phyloP scores from a whole-genome alignment of 352 stramenopile species.

The Pythium myriotylum region DNA sequence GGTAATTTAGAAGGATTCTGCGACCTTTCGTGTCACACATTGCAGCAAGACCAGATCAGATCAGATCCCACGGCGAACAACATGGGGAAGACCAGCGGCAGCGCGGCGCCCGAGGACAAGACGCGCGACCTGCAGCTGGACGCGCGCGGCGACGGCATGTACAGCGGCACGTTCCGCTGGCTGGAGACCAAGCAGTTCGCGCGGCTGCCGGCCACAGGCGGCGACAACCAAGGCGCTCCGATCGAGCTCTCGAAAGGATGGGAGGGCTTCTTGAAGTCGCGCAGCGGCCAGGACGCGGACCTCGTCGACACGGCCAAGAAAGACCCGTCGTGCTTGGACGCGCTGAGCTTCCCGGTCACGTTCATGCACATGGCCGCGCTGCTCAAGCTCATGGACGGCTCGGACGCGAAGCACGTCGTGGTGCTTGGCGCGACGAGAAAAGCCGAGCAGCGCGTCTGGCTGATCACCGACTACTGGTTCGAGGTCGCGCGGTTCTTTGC shows the following conservation, averaged over 20 bases:
- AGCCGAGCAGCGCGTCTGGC: slow-evolving; percentile 70
- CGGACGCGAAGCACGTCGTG: slow-evolving; percentile 36
- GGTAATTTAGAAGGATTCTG: not conserved
- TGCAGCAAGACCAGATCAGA: not conserved
- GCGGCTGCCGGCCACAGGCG: slow-evolving; percentile 31
- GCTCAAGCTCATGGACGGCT: slow-evolving; percentile 33
- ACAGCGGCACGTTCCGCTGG: slow-evolving; percentile 82
- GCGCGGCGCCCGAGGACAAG: slow-evolving; percentile 7
- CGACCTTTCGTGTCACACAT: slow-evolving; percentile 17
- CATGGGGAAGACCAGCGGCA: slow-evolving; percentile 9
- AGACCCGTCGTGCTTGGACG: slow-evolving; percentile 76
- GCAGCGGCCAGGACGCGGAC: slow-evolving; percentile 27
- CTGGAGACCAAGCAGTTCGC: slow-evolving; percentile 66
- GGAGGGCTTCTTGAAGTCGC: slow-evolving; percentile 50
- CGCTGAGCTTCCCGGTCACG: slow-evolving; percentile 74
- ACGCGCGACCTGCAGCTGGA: slow-evolving; percentile 60
- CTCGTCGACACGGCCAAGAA: slow-evolving; percentile 41
- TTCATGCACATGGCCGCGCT: slow-evolving; percentile 45
- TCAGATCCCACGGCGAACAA: too few relatives aligned
- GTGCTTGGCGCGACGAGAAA: slow-evolving; percentile 66
- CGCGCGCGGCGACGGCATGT: slow-evolving; percentile 72
- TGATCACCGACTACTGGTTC: slow-evolving; percentile 69
- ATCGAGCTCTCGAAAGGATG: slow-evolving; percentile 42
- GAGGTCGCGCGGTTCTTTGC: slow-evolving; percentile 51
- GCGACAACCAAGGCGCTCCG: not conserved